These are phyloP conservation scores for Musa itinerans DNA, from an alignment of 176 grass and related monocot genomes.

Conservation along the genomic window DNA sequence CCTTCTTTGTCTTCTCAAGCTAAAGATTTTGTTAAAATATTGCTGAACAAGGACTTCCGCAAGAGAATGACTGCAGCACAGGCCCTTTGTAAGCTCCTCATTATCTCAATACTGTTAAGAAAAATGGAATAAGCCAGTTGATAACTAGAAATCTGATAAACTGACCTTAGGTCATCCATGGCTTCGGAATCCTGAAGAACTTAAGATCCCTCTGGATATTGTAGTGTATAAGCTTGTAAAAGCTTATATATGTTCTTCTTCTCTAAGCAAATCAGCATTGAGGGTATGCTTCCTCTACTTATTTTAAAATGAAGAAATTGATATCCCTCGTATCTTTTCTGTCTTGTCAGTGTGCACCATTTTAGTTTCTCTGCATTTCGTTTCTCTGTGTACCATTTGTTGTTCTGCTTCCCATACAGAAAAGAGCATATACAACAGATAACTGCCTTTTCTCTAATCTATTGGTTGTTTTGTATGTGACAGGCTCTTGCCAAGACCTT, in stretches of 20 bases:
- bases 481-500: constrained; percentile 96
- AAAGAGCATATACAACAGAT: not conserved
- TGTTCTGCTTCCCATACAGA: no score
- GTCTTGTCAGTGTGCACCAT: not conserved
- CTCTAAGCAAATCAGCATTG: constrained; percentile 88
- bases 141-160: not conserved
- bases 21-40: constrained; percentile 88
- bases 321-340: not conserved
- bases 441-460: not conserved
- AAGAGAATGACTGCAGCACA: constrained; percentile 97
- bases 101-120: constrained; percentile 9
- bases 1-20: constrained; percentile 77
- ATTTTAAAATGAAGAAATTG: not conserved
- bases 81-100: constrained; percentile 63
- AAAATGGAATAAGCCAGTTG: not conserved
- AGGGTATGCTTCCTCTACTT: constrained; percentile 42
- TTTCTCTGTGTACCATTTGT: no score
- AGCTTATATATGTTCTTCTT: constrained; percentile 93
- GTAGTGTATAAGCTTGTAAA: constrained; percentile 89
- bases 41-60: constrained; percentile 99
- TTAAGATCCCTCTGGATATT: constrained; percentile 91
- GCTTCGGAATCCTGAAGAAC: constrained; percentile 66
- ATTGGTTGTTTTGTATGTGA: constrained; percentile 21
- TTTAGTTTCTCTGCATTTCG: no score
- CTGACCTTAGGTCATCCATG: constrained; percentile 76